A percentile compares a stretch with the other conserved stretches of the same genome.
These are phyloP conservation scores for Leccinellum albellum DNA, from an alignment of 768 basidiomycete species.

Conservation along the genomic window DNA sequence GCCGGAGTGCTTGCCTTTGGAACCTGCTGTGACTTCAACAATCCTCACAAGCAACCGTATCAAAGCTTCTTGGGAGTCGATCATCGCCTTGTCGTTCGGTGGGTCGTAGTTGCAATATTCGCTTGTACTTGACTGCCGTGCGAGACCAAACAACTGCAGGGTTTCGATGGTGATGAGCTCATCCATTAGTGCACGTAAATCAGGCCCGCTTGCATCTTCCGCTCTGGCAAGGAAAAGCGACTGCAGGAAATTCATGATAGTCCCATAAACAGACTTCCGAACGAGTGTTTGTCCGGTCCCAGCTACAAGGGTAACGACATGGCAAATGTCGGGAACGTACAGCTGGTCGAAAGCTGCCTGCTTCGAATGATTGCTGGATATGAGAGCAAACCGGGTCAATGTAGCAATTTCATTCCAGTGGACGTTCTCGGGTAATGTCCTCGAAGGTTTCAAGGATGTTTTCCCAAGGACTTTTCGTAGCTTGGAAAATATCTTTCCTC, in stretches of 20 bases:
- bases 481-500: conserved; percentile 74
- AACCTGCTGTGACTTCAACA: conserved; percentile 61
- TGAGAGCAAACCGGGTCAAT: conserved; percentile 68
- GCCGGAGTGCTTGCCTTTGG: conserved; percentile 49
- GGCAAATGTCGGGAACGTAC: conserved; percentile 79
- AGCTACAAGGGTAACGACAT: conserved; percentile 74
- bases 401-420: conserved; percentile 83
- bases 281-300: conserved; percentile 71
- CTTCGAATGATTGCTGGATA: conserved; percentile 64
- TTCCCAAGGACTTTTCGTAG: conserved; percentile 79
- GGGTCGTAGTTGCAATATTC: conserved; percentile 64
- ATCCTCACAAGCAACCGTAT: conserved; percentile 59
- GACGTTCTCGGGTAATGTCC: conserved; percentile 61
- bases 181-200: conserved; percentile 60
- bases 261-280: conserved; percentile 78
- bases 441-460: conserved; percentile 61
- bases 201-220: conserved; percentile 56
- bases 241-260: conserved; percentile 79
- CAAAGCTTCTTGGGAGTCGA: conserved; percentile 67
- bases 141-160: conserved; percentile 71
- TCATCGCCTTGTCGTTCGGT: conserved; percentile 45
- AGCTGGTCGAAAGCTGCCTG: conserved; percentile 66
- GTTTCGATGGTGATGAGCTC: conserved; percentile 54
- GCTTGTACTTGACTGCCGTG: conserved; percentile 56
- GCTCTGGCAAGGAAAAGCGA: conserved; percentile 59